Percentiles rank a stretch among this genome's conserved stretches.
phyloP scores from a whole-genome alignment of 2,329 filamentous ascomycete species.

The Fusarium veterinarium region DNA sequence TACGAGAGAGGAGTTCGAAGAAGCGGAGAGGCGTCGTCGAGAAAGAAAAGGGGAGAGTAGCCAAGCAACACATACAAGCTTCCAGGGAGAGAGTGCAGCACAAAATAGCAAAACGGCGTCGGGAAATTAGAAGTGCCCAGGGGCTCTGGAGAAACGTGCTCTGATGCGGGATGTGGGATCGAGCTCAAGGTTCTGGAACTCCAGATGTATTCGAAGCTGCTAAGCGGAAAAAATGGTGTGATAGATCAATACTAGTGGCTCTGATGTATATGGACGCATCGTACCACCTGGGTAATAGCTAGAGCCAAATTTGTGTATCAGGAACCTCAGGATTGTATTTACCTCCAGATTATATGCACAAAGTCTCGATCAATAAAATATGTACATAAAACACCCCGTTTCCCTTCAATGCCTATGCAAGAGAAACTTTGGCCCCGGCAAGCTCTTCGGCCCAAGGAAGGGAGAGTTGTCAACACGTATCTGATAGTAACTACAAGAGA shows the following conservation, averaged over 20 bases:
- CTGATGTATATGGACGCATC: no score
- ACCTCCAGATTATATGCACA: not conserved
- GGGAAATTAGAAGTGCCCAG: not conserved
- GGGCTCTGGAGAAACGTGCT: no score
- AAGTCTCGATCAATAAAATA: accelerated
- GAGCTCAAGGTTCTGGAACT: no score
- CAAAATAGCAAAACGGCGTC: no score
- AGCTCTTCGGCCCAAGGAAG: no score
- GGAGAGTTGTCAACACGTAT: not conserved
- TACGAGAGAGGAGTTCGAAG: not conserved
- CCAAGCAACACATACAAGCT: not conserved
- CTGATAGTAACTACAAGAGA: accelerated
- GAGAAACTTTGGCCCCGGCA: not conserved
- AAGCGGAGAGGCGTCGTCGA: not conserved
- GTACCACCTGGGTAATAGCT: accelerated
- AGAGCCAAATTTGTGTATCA: no score
- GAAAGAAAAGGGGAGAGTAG: accelerated
- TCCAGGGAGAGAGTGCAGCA: no score
- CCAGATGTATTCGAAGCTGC: no score
- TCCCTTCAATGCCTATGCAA: accelerated
- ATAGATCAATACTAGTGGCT: no score
- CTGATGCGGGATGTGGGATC: not conserved
- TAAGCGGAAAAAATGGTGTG: no score
- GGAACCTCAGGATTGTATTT: accelerated
- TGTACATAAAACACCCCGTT: not conserved